A percentile compares a stretch with the other conserved stretches of the same genome.
phyloP scores from a whole-genome alignment of 2,329 filamentous ascomycete species.

The Amauroascus verrucosus region DNA sequence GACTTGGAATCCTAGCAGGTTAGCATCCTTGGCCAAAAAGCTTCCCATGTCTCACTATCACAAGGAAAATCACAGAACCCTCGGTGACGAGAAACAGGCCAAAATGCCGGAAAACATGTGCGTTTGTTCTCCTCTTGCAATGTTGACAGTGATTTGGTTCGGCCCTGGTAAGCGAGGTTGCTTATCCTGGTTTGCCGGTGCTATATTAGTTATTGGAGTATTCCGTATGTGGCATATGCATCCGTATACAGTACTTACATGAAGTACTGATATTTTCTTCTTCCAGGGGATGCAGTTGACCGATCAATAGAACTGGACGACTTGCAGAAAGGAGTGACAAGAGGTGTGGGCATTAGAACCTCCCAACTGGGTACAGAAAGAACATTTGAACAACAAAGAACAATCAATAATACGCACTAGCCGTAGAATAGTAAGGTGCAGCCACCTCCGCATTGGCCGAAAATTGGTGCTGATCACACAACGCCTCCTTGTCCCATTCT shows the following conservation, averaged over 20 bases:
- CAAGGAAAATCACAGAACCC: neutral
- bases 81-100: neutral
- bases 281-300: neutral
- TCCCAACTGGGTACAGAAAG: too few relatives aligned
- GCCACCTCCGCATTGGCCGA: slow-evolving; percentile 9
- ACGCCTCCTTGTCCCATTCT: neutral
- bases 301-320: too few relatives aligned
- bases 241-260: too few relatives aligned
- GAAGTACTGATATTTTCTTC: neutral
- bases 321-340: neutral
- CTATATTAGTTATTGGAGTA: neutral
- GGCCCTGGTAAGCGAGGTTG: neutral
- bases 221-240: too few relatives aligned
- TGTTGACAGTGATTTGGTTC: neutral
- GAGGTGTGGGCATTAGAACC: neutral
- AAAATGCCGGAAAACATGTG: neutral
- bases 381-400: too few relatives aligned
- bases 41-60: slow-evolving; percentile 9
- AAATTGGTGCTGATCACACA: neutral
- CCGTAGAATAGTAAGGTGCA: neutral
- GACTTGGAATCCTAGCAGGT: neutral
- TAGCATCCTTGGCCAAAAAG: slow-evolving; percentile 6
- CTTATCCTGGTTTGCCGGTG: neutral
- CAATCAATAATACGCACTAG: too few relatives aligned
- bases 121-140: neutral